These are phyloP conservation scores for Ilyonectria destructans DNA, from an alignment of 2,329 filamentous ascomycete genomes.

Conservation along the genomic window DNA sequence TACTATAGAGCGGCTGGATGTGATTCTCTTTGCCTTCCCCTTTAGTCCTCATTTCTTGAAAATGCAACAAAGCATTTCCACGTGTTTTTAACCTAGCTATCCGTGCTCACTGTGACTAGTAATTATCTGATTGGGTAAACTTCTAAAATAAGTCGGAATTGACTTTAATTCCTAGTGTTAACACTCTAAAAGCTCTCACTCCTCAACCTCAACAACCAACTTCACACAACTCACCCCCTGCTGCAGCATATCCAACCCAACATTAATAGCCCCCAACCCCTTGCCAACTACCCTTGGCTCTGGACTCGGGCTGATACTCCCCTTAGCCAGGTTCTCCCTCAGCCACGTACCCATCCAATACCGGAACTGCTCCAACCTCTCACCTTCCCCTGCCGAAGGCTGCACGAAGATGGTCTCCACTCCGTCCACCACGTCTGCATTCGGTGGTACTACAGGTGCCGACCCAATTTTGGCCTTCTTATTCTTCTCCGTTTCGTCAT, in stretches of 20 bases:
- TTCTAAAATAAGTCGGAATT: neutral
- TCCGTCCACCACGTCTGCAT: slow-evolving; percentile 50
- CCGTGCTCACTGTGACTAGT: too few species aligned
- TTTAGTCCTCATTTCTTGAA: too few species aligned
- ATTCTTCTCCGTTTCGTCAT: neutral
- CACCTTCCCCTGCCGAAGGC: slow-evolving; percentile 54
- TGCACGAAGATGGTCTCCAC: slow-evolving; percentile 58
- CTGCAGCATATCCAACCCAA: slow-evolving; percentile 54
- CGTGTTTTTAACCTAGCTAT: too few species aligned
- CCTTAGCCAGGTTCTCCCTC: slow-evolving; percentile 52
- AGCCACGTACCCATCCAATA: slow-evolving; percentile 60
- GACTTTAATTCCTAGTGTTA: too few species aligned
- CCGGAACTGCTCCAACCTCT: slow-evolving; percentile 56
- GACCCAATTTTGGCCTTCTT: slow-evolving; percentile 55
- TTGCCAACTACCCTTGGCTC: slow-evolving; percentile 56
- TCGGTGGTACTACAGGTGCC: slow-evolving; percentile 53
- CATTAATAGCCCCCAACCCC: slow-evolving; percentile 56
- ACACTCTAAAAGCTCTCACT: slow-evolving; percentile 39
- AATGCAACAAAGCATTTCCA: too few species aligned
- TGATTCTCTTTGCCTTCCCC: too few species aligned
- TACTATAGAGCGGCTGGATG: too few species aligned
- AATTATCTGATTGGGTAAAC: too few species aligned
- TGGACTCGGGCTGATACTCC: slow-evolving; percentile 57
- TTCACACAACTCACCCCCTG: slow-evolving; percentile 62
- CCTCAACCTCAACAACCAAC: slow-evolving; percentile 58